These are phyloP conservation scores for Ophiostoma novo-ulmi DNA, from an alignment of 2,329 filamentous ascomycete genomes.

Conservation along the genomic window DNA sequence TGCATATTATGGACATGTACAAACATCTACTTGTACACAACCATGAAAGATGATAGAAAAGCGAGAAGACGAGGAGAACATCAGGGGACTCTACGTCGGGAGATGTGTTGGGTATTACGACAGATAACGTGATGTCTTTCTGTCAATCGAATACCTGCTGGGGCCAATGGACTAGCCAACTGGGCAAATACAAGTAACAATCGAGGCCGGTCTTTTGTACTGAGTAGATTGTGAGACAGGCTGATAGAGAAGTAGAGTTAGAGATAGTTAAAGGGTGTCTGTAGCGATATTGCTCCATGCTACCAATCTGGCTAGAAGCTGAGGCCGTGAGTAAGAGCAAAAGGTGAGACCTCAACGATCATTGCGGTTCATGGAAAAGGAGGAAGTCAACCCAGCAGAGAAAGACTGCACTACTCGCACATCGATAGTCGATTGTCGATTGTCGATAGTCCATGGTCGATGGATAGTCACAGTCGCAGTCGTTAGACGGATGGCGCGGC, in stretches of 20 bases:
- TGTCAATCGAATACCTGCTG: not conserved
- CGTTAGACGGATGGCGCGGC: slow-evolving; percentile 6
- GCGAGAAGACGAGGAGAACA: not conserved
- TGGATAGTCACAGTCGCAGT: not conserved
- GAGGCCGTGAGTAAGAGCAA: not conserved
- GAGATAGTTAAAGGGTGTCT: not conserved
- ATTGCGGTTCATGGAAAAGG: not conserved
- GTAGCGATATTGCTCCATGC: not conserved
- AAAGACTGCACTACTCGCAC: no score
- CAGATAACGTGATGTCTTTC: not conserved
- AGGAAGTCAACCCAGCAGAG: no score
- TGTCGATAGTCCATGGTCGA: not conserved
- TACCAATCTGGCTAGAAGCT: not conserved
- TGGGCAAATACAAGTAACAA: not conserved
- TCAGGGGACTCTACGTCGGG: not conserved
- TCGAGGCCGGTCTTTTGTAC: no score
- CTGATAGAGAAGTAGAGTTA: not conserved
- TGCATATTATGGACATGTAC: no score
- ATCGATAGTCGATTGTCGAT: no score
- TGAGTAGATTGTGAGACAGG: no score
- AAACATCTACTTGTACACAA: no score
- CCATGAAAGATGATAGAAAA: no score
- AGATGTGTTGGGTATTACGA: not conserved
- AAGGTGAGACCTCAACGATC: not conserved
- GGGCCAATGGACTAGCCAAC: not conserved